Conservation (phyloP, 352 stramenopile species). For the Globisporangium nodosum region DNA sequence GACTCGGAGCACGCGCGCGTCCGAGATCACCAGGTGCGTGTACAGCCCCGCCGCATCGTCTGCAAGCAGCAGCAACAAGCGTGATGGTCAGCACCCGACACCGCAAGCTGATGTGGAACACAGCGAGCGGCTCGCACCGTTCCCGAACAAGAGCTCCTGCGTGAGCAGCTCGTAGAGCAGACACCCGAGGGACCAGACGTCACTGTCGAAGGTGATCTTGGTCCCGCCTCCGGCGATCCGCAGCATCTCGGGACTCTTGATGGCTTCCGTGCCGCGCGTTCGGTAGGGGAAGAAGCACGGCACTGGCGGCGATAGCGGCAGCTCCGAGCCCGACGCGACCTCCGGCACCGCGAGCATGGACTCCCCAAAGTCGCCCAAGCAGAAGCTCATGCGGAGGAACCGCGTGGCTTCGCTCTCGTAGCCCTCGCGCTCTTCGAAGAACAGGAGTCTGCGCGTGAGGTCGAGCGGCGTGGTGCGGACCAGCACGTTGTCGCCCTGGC, state of each 20-base stretch:
- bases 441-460: conserved; percentile 30
- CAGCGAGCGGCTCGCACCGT: conserved; percentile 7
- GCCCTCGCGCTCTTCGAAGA: conserved; percentile 17
- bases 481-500: conserved; percentile 61
- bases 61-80: conserved; percentile 9
- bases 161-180: conserved; percentile 67
- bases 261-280: conserved; percentile 67
- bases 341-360: conserved; percentile 27
- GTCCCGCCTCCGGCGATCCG: conserved; percentile 31
- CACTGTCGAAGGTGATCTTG: conserved; percentile 37
- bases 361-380: conserved; percentile 72
- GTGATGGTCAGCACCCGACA: not conserved
- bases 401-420: conserved; percentile 5
- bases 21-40: conserved; percentile 41
- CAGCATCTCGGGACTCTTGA: conserved; percentile 76
- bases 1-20: conserved; percentile 25
- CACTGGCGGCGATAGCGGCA: not conserved
- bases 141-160: conserved; percentile 59
- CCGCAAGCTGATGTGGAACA: too few species aligned
- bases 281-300: conserved; percentile 23
- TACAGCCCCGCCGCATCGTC: conserved; percentile 64
- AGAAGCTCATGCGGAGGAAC: conserved; percentile 26
- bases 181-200: conserved; percentile 71
- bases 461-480: conserved; percentile 25
- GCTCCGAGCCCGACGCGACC: conserved; percentile 8